phyloP scores from a whole-genome alignment of 2,329 filamentous ascomycete species.

The Didymosphaeria variabile region DNA sequence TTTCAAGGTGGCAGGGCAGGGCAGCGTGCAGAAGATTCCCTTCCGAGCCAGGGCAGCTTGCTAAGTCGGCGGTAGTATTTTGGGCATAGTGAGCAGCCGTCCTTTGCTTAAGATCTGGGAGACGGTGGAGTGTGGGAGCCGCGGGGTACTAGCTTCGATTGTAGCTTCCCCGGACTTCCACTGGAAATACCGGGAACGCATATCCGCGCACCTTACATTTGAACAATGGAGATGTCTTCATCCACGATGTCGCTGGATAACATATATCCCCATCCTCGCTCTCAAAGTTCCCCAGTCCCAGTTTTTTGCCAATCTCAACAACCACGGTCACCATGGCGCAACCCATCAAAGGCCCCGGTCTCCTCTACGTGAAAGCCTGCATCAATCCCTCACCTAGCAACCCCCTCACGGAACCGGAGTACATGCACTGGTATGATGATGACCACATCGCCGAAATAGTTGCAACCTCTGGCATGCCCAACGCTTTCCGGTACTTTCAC shows the following conservation, averaged over 20 bases:
- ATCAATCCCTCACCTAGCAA: constrained; percentile 35
- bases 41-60: no score
- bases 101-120: neutral
- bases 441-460: constrained; percentile 53
- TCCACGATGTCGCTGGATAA: neutral
- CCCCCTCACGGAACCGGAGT: constrained; percentile 42
- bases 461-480: constrained; percentile 43
- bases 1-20: no score
- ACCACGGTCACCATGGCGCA: constrained; percentile 19
- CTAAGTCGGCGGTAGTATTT: no score
- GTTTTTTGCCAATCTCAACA: neutral
- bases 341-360: constrained; percentile 39
- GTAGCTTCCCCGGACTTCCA: constrained; percentile 4
- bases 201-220: constrained; percentile 14
- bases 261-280: neutral
- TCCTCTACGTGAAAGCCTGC: constrained; percentile 42
- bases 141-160: constrained; percentile 20
- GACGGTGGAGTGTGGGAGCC: neutral
- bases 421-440: constrained; percentile 52
- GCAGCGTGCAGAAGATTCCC: no score
- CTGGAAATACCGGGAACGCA: constrained; percentile 18
- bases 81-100: no score
- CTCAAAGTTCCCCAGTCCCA: neutral
- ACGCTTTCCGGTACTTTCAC: constrained; percentile 46
- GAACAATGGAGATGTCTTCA: neutral